Base-by-base conservation (phyloP, 345 rosid genomes). In the Bruguiera sexangula region DNA sequence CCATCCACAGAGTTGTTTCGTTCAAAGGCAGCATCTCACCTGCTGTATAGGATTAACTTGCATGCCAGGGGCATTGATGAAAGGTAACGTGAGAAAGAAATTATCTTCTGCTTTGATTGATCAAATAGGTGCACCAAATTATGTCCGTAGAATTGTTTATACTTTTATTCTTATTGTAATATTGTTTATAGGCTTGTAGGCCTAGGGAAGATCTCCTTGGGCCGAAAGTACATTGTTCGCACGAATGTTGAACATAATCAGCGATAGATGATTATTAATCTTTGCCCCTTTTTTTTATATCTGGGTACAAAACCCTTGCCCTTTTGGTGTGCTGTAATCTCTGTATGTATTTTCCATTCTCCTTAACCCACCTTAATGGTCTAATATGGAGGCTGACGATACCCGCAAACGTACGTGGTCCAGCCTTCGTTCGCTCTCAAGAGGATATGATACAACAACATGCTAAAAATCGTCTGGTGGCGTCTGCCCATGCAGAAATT, bases 11-110 rank as follows among this genome's bases (percentile, higher is more conserved):
- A 50, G 50, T 62, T 51, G 48, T 62, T 59, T 82, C 20, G 34
- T 30, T 27, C 59, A 24, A 46, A 66, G 52, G 74, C 79, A 70
- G 73, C 70, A 69, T 72, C 37, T 37, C 60, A 22, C 66, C 29
- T 77, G 69, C 72, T 67, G 76, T 72, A 65, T 27, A 72, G 75
- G 76, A 66, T 74, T 69, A 21, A 58, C 77, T 70, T 50, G 64
- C 50, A 26, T 63, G 58, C 80, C 22, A 46, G 56, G 72, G 57
- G 74, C 72, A 55, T 31, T 62, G 57, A 60, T 24, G 55, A 56
- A 65, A 65, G 54, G 57, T 3, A n/a, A 60, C 10, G 19, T 13
- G 24, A 19, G 50, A 24, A 63, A 50, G 29, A 54, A 39, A 59
- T 37, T 62, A 50, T 39, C 34, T 43, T 66, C 66, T 78, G 70